phyloP scores from a whole-genome alignment of 768 basidiomycete genomes.

The Mycena amicta region DNA sequence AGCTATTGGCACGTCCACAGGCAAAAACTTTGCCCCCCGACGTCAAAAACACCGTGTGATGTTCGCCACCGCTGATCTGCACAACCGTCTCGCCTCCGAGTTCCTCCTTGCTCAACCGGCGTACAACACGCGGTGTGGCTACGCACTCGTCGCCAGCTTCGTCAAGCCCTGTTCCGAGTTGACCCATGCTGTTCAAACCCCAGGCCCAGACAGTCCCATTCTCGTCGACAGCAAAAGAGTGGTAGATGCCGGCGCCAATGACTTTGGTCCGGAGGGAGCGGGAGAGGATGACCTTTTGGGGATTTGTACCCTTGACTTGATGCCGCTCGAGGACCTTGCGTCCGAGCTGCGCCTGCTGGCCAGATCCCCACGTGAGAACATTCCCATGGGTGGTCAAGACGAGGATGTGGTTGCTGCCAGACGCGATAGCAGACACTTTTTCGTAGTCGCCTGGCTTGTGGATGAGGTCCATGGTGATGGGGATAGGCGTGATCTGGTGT shows the following conservation, averaged over 20 bases:
- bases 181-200: constrained; percentile 94
- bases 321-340: constrained; percentile 87
- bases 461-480: constrained; percentile 54
- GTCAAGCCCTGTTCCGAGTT: constrained; percentile 64
- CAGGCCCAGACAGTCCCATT: constrained; percentile 87
- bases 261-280: constrained; percentile 60
- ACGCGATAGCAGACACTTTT: constrained; percentile 73
- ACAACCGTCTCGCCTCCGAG: constrained; percentile 64
- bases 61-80: constrained; percentile 81
- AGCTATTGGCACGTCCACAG: constrained; percentile 81
- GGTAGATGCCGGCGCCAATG: constrained; percentile 81
- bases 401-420: constrained; percentile 88
- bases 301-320: constrained; percentile 86
- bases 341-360: constrained; percentile 89
- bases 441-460: constrained; percentile 67
- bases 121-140: constrained; percentile 65
- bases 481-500: constrained; percentile 68
- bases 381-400: constrained; percentile 87
- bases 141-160: constrained; percentile 54
- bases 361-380: constrained; percentile 88
- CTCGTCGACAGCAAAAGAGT: constrained; percentile 90
- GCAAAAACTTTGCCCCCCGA: constrained; percentile 82
- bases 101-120: constrained; percentile 59
- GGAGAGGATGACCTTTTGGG: constrained; percentile 81
- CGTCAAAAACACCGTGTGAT: constrained; percentile 90